phyloP scores from a whole-genome alignment of 257 asterid species.

The Solanum phureja region DNA sequence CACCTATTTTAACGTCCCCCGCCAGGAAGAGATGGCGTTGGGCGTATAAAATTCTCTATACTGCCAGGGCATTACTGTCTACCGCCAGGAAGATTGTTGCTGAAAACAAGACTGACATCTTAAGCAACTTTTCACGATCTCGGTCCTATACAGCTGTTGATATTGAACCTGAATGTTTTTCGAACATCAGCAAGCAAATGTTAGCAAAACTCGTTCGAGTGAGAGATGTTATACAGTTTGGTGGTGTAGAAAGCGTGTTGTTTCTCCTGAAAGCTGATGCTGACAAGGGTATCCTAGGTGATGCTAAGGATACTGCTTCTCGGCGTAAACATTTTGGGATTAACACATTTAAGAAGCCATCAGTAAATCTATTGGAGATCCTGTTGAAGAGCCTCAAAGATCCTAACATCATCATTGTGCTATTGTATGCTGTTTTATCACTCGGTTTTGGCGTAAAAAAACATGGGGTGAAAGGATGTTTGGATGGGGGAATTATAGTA shows the following conservation, averaged over 20 bases:
- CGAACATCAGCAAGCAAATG: not conserved
- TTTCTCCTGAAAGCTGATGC: slow-evolving; percentile 16
- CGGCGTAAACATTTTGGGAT: slow-evolving; percentile 26
- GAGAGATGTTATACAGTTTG: slow-evolving; percentile 19
- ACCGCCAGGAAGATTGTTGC: not conserved
- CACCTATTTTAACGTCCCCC: not conserved
- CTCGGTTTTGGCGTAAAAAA: slow-evolving; percentile 36
- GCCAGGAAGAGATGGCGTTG: not conserved
- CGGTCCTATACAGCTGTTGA: slow-evolving; percentile 16
- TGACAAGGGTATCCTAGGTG: slow-evolving; percentile 36
- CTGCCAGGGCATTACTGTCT: not conserved
- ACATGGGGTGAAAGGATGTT: slow-evolving; percentile 45
- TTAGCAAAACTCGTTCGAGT: not conserved
- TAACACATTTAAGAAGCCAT: slow-evolving; percentile 32
- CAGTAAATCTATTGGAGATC: slow-evolving; percentile 17
- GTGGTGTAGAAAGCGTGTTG: slow-evolving; percentile 29
- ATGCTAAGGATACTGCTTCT: slow-evolving; percentile 16
- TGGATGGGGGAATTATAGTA: slow-evolving; percentile 55
- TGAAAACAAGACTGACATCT: not conserved
- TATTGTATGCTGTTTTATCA: slow-evolving; percentile 36
- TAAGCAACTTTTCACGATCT: not conserved
- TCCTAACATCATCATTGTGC: slow-evolving; percentile 37
- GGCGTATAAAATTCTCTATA: not conserved
- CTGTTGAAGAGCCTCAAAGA: slow-evolving; percentile 33
- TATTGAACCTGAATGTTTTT: slow-evolving; percentile 2